phyloP scores from a whole-genome alignment of 352 stramenopile species.

The Globisporangium rhizosaccharum region DNA sequence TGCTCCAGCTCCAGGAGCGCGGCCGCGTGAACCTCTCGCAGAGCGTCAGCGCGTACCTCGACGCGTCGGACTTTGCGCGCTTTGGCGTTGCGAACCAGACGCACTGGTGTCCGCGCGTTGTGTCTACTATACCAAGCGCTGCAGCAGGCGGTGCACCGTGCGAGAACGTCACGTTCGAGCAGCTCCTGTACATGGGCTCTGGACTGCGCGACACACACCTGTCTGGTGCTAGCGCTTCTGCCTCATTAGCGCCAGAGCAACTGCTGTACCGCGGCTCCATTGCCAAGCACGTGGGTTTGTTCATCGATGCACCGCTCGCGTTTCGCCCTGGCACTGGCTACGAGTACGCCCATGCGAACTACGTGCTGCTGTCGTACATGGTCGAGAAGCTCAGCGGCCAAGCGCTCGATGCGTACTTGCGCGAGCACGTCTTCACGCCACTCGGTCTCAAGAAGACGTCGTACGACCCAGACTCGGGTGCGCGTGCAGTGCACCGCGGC shows the following conservation, averaged over 20 bases:
- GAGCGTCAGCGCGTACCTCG: slow-evolving; percentile 31
- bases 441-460: slow-evolving; percentile 35
- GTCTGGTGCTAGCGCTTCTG: background rate
- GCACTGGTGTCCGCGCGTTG: slow-evolving; percentile 42
- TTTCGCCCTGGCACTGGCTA: slow-evolving; percentile 51
- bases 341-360: slow-evolving; percentile 46
- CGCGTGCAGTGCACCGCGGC: slow-evolving; percentile 17
- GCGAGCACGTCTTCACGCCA: slow-evolving; percentile 28
- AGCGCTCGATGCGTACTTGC: slow-evolving; percentile 31
- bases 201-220: slow-evolving; percentile 22
- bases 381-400: slow-evolving; percentile 54
- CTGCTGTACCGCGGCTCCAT: slow-evolving; percentile 23
- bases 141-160: slow-evolving; percentile 14
- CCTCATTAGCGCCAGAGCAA: slow-evolving; percentile 15
- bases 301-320: slow-evolving; percentile 46
- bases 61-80: slow-evolving; percentile 29
- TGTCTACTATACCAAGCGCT: background rate
- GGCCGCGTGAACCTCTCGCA: slow-evolving; percentile 27
- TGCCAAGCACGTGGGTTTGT: slow-evolving; percentile 29
- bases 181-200: slow-evolving; percentile 63
- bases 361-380: slow-evolving; percentile 53
- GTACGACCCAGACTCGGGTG: slow-evolving; percentile 41
- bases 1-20: slow-evolving; percentile 58
- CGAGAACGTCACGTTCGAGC: slow-evolving; percentile 49
- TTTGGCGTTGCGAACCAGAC: slow-evolving; percentile 47